Conservation (phyloP, 345 rosid genomes). For the Laguncularia racemosa region DNA sequence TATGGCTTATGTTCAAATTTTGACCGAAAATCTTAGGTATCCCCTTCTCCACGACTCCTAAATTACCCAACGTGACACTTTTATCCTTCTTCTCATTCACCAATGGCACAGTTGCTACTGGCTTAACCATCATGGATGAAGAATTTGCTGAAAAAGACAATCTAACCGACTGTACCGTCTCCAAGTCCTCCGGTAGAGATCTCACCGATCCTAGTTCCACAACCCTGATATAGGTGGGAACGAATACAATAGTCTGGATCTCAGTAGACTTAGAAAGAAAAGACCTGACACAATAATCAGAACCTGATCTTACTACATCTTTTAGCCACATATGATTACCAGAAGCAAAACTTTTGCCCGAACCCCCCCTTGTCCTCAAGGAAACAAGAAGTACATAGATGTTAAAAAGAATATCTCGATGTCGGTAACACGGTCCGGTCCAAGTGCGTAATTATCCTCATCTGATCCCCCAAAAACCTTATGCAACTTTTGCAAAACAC, state of each 20-base stretch:
- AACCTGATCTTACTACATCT: constrained; percentile 33
- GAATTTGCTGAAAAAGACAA: constrained; percentile 38
- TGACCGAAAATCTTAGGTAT: constrained; percentile 73
- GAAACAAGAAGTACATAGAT: constrained; percentile 97
- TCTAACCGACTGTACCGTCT: constrained; percentile 46
- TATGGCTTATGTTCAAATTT: constrained; percentile 44
- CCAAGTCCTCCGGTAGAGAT: constrained; percentile 60
- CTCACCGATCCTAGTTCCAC: constrained; percentile 93
- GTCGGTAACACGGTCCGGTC: constrained; percentile 82
- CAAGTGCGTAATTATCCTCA: constrained; percentile 74
- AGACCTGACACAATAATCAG: constrained; percentile 83
- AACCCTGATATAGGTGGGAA: constrained; percentile 83
- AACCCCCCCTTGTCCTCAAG: constrained; percentile 82
- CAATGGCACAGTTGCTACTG: constrained; percentile 21
- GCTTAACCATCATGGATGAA: constrained; percentile 27
- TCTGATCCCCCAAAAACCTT: constrained; percentile 78
- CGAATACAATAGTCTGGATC: constrained; percentile 70
- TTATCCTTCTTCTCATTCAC: constrained; percentile 38
- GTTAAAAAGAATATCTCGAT: constrained; percentile 90
- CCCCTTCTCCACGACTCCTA: constrained; percentile 41
- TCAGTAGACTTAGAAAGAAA: constrained; percentile 76
- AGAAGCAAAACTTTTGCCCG: constrained; percentile 75
- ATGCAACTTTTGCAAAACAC: constrained; percentile 80
- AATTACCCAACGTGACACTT: constrained; percentile 22
- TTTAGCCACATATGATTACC: constrained; percentile 73